These are phyloP conservation scores for Metschnikowia reukaufii DNA, from an alignment of 805 yeast genomes.

Conservation along the genomic window DNA sequence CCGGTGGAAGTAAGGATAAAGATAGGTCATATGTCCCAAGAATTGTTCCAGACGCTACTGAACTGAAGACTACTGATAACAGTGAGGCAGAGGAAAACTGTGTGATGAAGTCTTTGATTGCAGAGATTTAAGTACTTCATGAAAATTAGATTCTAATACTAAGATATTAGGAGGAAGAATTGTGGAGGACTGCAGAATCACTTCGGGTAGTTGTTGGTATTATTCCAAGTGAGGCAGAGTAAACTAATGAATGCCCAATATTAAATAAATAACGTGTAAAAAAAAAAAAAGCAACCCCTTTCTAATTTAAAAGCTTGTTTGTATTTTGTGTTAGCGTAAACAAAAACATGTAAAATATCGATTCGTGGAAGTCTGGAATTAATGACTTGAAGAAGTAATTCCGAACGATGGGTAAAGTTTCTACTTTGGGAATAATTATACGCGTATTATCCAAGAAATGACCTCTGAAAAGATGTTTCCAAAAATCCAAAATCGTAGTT, in stretches of 20 bases:
- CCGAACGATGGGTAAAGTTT: background rate
- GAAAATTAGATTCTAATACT: no score
- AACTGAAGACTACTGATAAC: slow-evolving; percentile 2
- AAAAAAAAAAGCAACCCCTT: no score
- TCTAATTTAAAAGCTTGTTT: background rate
- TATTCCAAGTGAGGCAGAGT: no score
- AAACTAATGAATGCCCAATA: no score
- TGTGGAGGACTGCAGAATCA: no score
- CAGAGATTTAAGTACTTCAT: background rate
- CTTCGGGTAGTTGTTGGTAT: no score
- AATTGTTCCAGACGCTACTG: slow-evolving; percentile 1
- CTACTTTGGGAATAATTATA: background rate
- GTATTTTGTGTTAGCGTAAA: background rate
- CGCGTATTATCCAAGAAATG: background rate
- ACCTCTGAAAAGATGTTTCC: background rate
- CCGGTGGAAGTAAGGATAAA: background rate
- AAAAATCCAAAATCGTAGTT: background rate
- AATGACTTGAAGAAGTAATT: background rate
- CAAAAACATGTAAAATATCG: background rate
- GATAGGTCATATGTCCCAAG: background rate
- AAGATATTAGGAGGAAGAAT: no score
- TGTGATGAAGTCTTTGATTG: slow-evolving; percentile 38
- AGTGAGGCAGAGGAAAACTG: slow-evolving; percentile 24
- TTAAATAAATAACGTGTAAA: no score
- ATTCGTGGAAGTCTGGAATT: background rate